Evolutionary conservation across 1,284 basidiomycete genomes (phyloP), one percentile per base, ranked within the genome.

Genomic region (Microbotryum scabiosae): DNA sequence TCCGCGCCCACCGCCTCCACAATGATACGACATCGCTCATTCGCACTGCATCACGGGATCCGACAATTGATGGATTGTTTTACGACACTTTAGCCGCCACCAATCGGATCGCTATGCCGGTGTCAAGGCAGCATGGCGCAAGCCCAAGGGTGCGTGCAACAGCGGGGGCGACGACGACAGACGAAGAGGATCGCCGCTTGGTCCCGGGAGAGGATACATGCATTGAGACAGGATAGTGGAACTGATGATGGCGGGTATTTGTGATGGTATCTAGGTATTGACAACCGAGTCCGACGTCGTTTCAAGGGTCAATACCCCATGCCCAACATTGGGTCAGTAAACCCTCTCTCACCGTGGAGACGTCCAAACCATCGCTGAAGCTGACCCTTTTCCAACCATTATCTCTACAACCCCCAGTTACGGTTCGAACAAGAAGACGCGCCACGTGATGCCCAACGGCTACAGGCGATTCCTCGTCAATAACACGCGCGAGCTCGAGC

Each of bases 61-160:
- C 45, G 50, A 18, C 44, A 7, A 45, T 44, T 25, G 1, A 23
- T n/a, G 9, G 32, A n/a, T 25, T 14, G 14, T 8, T 55, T 54
- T 21, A 32, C 26, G 36, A 10, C 55, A 48, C 54, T 66, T 57
- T 57, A 90, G 88, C 82, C 89, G 92, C 78, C 92, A 96, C 79
- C 92, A 97, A 80, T 93, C 90, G 61, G 92, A 96, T 81, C 87
- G 93, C 76, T 97, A 94, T 81, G 83, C 88, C 77, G 81, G 85
- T 70, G 91, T 97, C 71, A 92, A 92, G 83, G 90, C 93, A 82
- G 82, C 88, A 82, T 97, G 92, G 93, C 84, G 92, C 78, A 97
- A 73, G 69, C 72, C 73, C 52, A 74, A 72, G 64, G 72, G 69
- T 66, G 26, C 32, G 56, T 51, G 43, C 51, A n/a, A 52, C 26